phyloP scores from a whole-genome alignment of 129 eudicot species.

The Dittrichia graveolens region DNA sequence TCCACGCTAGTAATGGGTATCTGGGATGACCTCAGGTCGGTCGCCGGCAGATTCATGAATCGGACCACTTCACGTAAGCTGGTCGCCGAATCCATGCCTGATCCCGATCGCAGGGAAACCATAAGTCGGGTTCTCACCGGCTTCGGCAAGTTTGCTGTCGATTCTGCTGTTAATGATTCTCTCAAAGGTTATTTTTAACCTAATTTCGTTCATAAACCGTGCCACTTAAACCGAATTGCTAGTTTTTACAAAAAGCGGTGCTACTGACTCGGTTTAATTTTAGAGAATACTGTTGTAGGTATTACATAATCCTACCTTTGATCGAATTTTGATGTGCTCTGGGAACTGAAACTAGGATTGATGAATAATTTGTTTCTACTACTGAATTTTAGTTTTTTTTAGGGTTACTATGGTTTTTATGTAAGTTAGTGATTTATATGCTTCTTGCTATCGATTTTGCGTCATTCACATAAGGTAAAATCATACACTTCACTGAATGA shows the following conservation, averaged over 20 bases:
- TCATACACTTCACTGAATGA: too few species aligned
- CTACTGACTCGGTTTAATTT: not conserved
- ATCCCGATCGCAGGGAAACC: conserved; percentile 56
- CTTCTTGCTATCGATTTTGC: too few species aligned
- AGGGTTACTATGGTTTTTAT: too few species aligned
- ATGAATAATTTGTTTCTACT: too few species aligned
- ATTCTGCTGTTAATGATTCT: conserved; percentile 57
- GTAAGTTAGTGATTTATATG: too few species aligned
- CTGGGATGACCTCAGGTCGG: conserved; percentile 57
- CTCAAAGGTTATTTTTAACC: conserved; percentile 44
- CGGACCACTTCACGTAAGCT: conserved; percentile 24
- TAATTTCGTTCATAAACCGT: not conserved
- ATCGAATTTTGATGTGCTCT: not conserved
- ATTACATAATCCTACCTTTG: not conserved
- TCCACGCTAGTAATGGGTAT: conserved; percentile 42
- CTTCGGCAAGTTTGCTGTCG: conserved; percentile 63
- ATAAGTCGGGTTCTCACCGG: conserved; percentile 44
- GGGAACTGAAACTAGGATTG: not conserved
- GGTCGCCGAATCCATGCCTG: conserved; percentile 39
- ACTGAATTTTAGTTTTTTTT: too few species aligned
- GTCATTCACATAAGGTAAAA: too few species aligned
- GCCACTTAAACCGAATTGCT: not conserved
- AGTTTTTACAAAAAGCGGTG: too few species aligned
- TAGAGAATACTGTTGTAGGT: not conserved
- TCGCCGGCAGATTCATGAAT: conserved; percentile 30